Base-by-base conservation (phyloP, 2,329 filamentous ascomycete genomes). In the Neofusicoccum umdonicola region DNA sequence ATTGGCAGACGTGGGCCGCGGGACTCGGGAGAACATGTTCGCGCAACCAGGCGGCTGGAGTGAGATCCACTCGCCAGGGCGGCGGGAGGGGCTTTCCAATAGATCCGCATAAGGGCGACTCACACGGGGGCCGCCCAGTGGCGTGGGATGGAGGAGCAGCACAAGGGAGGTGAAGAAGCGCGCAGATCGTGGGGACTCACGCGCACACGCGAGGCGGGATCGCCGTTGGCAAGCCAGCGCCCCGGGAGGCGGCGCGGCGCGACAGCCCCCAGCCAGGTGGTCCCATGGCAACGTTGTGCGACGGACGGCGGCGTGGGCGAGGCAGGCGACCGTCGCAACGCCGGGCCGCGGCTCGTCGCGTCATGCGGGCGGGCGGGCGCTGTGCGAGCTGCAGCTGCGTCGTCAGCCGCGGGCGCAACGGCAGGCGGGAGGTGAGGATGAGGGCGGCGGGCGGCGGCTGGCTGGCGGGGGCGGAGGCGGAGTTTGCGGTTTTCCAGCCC, bases 181-280 rank as follows among this genome's bases (percentile, higher is more conserved):
- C 27, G 54, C 54, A 58, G 54, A 60, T 60, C 56, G 42, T 37
- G 42, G 41, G 41, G 56, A 31, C 56, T 47, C 56, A 60, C 56
- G 42, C 54, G 56, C 56, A 35, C 56, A 60, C 56, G 56, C 41
- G 56, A 47, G 27, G 42, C 56, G 42, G 56, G 56, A 60, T 60
- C 56, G 56, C 56, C 42, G 42, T 47, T 47, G 56, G 50, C 42
- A 37, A 22, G 56, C 56, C 56, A 60, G 41, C 42, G 42, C 42
- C 27, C 44, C 31, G 56, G 56, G 56, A 60, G n/a, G 27, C 41
- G 56, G 56, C 31, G 27, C 54, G 54, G 54, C 39, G 27, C 39
- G 41, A 44, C 22, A 17, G 22, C 54, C 27, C 27, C 27, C 27
- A 31, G 6, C 27, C 27, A 31, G 27, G 27, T 17, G 31, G 9